These are phyloP conservation scores for Zhuliangozyma blackwelliae DNA, from an alignment of 1,139 yeast species.

Conservation along the genomic window DNA sequence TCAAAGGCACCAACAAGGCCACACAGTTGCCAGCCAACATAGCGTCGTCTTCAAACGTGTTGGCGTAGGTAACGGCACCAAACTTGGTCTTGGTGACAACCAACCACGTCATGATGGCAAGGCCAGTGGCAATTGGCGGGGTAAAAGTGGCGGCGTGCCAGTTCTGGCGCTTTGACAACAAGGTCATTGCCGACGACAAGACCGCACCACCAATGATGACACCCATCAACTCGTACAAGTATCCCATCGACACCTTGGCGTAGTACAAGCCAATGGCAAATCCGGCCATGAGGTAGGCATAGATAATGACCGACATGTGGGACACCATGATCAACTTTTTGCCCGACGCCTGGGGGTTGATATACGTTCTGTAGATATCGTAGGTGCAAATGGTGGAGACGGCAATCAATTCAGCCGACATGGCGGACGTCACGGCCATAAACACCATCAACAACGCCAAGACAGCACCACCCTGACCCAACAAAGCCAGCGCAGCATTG, in stretches of 20 bases:
- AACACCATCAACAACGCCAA: slow-evolving; percentile 73
- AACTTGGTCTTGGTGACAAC: slow-evolving; percentile 52
- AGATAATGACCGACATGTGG: slow-evolving; percentile 59
- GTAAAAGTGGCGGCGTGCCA: slow-evolving; percentile 54
- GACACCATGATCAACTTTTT: slow-evolving; percentile 64
- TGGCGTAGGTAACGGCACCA: slow-evolving; percentile 53
- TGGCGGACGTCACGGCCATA: slow-evolving; percentile 78
- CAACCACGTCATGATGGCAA: slow-evolving; percentile 67
- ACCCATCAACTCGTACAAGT: slow-evolving; percentile 83
- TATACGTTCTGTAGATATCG: slow-evolving; percentile 75
- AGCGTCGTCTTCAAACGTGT: slow-evolving; percentile 72
- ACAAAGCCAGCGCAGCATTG: slow-evolving; percentile 76
- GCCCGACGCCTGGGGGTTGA: slow-evolving; percentile 75
- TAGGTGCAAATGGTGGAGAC: slow-evolving; percentile 82
- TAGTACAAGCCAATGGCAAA: slow-evolving; percentile 78
- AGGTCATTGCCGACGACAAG: slow-evolving; percentile 66
- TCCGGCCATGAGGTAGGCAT: slow-evolving; percentile 72
- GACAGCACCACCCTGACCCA: slow-evolving; percentile 86
- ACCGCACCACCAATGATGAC: slow-evolving; percentile 84
- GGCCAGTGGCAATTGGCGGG: slow-evolving; percentile 58
- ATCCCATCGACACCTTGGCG: slow-evolving; percentile 83
- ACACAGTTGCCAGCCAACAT: slow-evolving; percentile 86
- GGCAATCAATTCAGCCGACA: slow-evolving; percentile 86
- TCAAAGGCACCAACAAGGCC: slow-evolving; percentile 70
- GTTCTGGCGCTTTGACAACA: slow-evolving; percentile 68